Percentiles rank a stretch among this genome's conserved stretches.
Evolutionary conservation across 495 filamentous ascomycete species (phyloP).

Genomic region (Cercophora newfieldiana): DNA sequence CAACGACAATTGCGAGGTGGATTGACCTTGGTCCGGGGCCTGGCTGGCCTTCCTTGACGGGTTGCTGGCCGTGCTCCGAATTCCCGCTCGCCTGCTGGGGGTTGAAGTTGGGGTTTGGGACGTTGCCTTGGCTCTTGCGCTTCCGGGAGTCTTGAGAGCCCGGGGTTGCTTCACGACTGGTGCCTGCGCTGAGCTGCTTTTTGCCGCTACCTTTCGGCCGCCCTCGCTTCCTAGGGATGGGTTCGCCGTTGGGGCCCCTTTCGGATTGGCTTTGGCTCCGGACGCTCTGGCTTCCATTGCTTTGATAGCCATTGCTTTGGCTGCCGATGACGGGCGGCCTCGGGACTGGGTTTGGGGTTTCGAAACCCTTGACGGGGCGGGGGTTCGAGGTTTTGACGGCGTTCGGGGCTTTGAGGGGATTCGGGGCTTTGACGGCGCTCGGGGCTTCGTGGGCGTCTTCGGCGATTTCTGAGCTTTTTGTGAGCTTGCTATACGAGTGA

Average conservation of each 20-base stretch:
- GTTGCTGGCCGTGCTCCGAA: no score
- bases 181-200: neutral
- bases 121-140: neutral
- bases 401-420: slow-evolving; percentile 26
- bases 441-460: slow-evolving; percentile 21
- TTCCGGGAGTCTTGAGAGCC: neutral
- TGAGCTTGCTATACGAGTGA: slow-evolving; percentile 19
- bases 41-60: no score
- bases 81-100: neutral
- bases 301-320: neutral
- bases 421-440: slow-evolving; percentile 8
- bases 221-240: neutral
- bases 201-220: no score
- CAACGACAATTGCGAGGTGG: no score
- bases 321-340: neutral
- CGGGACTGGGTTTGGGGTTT: neutral
- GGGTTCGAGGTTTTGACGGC: neutral
- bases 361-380: neutral
- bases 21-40: no score
- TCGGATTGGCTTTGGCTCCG: neutral
- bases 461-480: slow-evolving; percentile 17
- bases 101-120: neutral
- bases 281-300: neutral
- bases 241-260: neutral
- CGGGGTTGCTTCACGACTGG: neutral